A percentile compares a stretch with the other conserved stretches of the same genome.
Evolutionary conservation across 495 filamentous ascomycete species (phyloP).

Genomic region (Annulohypoxylon maeteangense): DNA sequence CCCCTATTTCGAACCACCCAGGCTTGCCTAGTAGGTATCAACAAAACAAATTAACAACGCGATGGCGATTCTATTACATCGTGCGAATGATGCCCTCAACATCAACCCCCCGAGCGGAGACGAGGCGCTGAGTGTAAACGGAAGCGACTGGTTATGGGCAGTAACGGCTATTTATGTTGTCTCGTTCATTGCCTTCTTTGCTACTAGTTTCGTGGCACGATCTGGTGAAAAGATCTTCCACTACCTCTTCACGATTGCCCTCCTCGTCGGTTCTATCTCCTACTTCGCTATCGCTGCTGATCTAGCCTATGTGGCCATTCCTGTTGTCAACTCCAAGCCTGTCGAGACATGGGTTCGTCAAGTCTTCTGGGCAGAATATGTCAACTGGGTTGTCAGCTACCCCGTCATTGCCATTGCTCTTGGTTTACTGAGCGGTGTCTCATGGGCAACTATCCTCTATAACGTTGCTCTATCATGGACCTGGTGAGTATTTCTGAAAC

Average conservation of each 20-base stretch:
- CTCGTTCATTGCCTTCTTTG: constrained; percentile 52
- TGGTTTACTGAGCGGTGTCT: constrained; percentile 56
- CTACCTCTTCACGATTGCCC: constrained; percentile 62
- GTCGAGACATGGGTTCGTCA: constrained; percentile 49
- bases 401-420: constrained; percentile 54
- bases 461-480: constrained; percentile 57
- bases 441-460: constrained; percentile 60
- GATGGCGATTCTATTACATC: constrained; percentile 47
- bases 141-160: constrained; percentile 61
- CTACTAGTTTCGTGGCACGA: constrained; percentile 52
- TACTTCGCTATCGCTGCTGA: constrained; percentile 60
- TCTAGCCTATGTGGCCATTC: constrained; percentile 51
- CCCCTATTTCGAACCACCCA: neutral
- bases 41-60: constrained; percentile 3
- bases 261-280: constrained; percentile 57
- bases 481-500: constrained; percentile 47
- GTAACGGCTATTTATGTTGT: constrained; percentile 58
- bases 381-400: constrained; percentile 61
- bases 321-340: constrained; percentile 48
- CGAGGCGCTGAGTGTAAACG: constrained; percentile 53
- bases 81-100: constrained; percentile 56
- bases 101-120: constrained; percentile 57
- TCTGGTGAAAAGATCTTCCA: constrained; percentile 64
- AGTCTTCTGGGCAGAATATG: constrained; percentile 63
- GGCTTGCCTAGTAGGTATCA: constrained; percentile 26